phyloP scores from a whole-genome alignment of 78 protist species.

The Dictyostelium intermedium region DNA sequence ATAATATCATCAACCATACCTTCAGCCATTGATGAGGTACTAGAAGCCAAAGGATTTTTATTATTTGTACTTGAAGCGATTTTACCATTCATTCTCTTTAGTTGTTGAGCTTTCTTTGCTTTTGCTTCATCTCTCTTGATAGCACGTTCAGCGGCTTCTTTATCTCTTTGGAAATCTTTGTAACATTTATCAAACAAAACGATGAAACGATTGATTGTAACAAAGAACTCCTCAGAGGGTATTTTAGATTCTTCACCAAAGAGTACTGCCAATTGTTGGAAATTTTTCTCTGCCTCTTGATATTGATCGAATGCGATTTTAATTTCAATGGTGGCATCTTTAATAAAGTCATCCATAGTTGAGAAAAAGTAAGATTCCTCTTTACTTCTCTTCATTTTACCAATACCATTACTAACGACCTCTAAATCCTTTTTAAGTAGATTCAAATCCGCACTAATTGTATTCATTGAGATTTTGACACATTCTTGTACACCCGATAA shows the following conservation, averaged over 20 bases:
- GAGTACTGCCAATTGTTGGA: not conserved
- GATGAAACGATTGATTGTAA: conserved; percentile 3
- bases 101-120: conserved; percentile 7
- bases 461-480: conserved; percentile 29
- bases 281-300: conserved; percentile 19
- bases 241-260: conserved; percentile 74
- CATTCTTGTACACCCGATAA: conserved; percentile 3
- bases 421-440: conserved; percentile 56
- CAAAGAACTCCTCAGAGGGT: conserved; percentile 64
- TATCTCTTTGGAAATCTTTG: conserved; percentile 42
- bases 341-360: conserved; percentile 49
- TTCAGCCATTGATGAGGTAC: not conserved
- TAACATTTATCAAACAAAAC: conserved; percentile 29
- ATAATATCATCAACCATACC: conserved; percentile 73
- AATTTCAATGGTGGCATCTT: conserved; percentile 53
- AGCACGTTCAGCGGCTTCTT: conserved; percentile 60
- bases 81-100: conserved; percentile 32
- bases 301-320: conserved; percentile 54
- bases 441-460: conserved; percentile 2
- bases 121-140: conserved; percentile 46
- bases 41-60: not conserved
- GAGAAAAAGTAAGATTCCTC: conserved; percentile 56
- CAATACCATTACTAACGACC: conserved; percentile 2
- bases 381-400: conserved; percentile 39
- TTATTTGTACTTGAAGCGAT: not conserved